A percentile compares a stretch with the other conserved stretches of the same genome.
Evolutionary conservation across 2,329 filamentous ascomycete species (phyloP).

Genomic region (Emergomyces africanus): DNA sequence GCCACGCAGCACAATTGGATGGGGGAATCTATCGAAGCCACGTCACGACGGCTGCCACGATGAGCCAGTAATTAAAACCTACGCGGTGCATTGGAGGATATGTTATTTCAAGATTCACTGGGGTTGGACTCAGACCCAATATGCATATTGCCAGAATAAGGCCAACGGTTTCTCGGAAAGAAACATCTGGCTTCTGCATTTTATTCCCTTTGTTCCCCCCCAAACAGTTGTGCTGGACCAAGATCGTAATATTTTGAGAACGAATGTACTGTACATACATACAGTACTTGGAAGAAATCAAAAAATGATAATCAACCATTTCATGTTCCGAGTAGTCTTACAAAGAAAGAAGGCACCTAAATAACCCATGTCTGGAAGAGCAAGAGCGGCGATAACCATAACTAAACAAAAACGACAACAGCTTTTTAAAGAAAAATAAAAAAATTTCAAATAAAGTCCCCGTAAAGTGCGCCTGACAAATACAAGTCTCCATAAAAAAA

Average conservation of each 20-base stretch:
- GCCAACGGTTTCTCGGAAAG: background rate
- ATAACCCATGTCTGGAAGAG: background rate
- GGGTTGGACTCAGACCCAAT: background rate
- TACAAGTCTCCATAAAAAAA: background rate
- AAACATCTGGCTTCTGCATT: background rate
- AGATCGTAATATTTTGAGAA: background rate
- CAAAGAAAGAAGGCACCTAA: background rate
- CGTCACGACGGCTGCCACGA: background rate
- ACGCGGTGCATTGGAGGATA: too few species aligned
- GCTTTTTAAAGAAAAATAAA: background rate
- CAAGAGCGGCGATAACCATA: background rate
- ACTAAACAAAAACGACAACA: background rate
- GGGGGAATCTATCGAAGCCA: conserved; percentile 3
- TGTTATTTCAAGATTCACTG: background rate
- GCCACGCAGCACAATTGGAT: background rate
- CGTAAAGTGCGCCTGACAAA: background rate
- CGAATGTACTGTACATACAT: too few species aligned
- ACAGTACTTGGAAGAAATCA: background rate
- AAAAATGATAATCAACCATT: background rate
- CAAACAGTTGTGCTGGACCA: background rate
- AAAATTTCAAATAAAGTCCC: too few species aligned
- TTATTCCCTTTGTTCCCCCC: background rate
- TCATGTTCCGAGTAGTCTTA: background rate
- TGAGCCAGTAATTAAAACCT: background rate
- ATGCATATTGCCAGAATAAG: background rate